Percentiles rank a stretch among this genome's conserved stretches.
Evolutionary conservation across 768 basidiomycete genomes (phyloP).

Genomic region (Melanogaster broomeanus): DNA sequence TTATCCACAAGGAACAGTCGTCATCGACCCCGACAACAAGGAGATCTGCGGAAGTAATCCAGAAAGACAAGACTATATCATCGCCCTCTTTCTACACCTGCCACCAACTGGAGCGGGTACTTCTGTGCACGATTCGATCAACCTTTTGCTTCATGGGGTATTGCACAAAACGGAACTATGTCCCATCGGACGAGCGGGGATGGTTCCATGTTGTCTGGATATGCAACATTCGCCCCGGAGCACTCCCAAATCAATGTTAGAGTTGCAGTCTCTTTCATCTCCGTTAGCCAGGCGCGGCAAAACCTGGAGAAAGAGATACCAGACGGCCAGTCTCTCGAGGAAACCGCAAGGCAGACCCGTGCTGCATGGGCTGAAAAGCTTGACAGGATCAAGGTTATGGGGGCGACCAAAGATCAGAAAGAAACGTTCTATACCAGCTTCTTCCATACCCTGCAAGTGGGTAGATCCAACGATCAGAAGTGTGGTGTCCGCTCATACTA

Average conservation of each 20-base stretch:
- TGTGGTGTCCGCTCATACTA: not conserved
- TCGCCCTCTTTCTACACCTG: constrained; percentile 55
- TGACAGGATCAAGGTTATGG: constrained; percentile 49
- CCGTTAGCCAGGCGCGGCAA: constrained; percentile 59
- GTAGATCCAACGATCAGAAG: not conserved
- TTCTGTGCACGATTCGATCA: constrained; percentile 63
- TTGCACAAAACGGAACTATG: constrained; percentile 46
- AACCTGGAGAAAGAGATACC: constrained; percentile 54
- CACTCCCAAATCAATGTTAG: constrained; percentile 49
- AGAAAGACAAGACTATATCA: constrained; percentile 72
- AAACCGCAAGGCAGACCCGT: constrained; percentile 50
- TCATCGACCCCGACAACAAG: constrained; percentile 40
- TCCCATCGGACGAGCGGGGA: constrained; percentile 28
- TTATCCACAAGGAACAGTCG: constrained; percentile 53
- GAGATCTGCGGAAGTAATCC: constrained; percentile 67
- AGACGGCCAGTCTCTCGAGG: constrained; percentile 48
- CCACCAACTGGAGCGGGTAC: constrained; percentile 39
- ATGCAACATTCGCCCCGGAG: constrained; percentile 42
- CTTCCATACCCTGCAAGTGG: constrained; percentile 62
- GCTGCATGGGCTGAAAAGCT: constrained; percentile 60
- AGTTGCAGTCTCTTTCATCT: constrained; percentile 76
- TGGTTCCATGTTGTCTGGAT: constrained; percentile 54
- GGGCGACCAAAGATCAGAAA: constrained; percentile 49
- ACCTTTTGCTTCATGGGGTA: constrained; percentile 48
- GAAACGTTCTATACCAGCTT: constrained; percentile 61